Conservation (phyloP, 768 basidiomycete species). For the Pisolithus albus region DNA sequence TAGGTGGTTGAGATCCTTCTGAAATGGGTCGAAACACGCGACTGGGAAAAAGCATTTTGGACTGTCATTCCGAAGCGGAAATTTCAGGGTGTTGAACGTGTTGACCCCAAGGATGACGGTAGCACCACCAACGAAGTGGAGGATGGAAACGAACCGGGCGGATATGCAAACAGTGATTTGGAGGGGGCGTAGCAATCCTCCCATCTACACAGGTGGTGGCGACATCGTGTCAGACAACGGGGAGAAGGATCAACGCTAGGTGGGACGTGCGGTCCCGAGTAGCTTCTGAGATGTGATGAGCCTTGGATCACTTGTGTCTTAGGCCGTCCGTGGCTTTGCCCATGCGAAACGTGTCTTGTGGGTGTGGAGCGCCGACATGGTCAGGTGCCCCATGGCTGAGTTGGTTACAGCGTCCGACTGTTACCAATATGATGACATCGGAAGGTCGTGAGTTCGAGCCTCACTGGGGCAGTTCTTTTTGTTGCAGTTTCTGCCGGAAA, state of each 20-base stretch:
- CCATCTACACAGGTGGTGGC: neutral
- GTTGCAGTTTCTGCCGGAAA: neutral
- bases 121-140: conserved; percentile 13
- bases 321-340: too few species aligned
- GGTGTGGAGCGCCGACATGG: too few species aligned
- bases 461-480: conserved; percentile 40
- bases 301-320: too few species aligned
- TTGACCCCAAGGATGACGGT: conserved; percentile 8
- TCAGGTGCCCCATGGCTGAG: conserved; percentile 44
- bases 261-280: too few species aligned
- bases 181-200: neutral
- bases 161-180: neutral
- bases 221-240: neutral
- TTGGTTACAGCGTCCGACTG: conserved; percentile 47
- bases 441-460: conserved; percentile 51
- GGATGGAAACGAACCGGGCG: conserved; percentile 5
- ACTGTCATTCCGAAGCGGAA: conserved; percentile 91
- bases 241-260: neutral
- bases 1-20: conserved; percentile 85
- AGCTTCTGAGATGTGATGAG: too few species aligned
- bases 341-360: neutral
- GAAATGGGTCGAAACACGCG: conserved; percentile 76
- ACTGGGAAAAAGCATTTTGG: conserved; percentile 84
- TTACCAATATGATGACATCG: conserved; percentile 29
- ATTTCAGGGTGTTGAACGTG: conserved; percentile 40